A percentile compares a stretch with the other conserved stretches of the same genome.
Conservation (phyloP, 306 rosid species). For the Styphnolobium japonicum region DNA sequence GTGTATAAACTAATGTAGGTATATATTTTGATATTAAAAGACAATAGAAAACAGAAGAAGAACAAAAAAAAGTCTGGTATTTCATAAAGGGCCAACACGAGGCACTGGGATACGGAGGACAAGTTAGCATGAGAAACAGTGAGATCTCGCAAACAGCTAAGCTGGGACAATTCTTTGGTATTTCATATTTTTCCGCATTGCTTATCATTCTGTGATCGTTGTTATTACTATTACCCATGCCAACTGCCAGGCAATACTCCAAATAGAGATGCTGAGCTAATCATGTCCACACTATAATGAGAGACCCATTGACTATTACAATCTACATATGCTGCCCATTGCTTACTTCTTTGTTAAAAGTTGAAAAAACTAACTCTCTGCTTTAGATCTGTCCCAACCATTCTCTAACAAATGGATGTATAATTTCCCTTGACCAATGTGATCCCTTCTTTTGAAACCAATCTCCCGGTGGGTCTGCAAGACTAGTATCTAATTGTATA, state of each 20-base stretch:
- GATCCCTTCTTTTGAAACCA: neutral
- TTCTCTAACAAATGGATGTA: neutral
- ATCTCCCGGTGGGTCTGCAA: neutral
- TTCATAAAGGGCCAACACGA: neutral
- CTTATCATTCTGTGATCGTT: neutral
- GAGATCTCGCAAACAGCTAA: conserved; percentile 12
- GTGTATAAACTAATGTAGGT: neutral
- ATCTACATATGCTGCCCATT: neutral
- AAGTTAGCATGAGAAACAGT: conserved; percentile 11
- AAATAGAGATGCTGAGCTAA: neutral
- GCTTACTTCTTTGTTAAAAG: neutral
- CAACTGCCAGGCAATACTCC: neutral
- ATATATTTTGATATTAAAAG: neutral
- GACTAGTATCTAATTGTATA: neutral
- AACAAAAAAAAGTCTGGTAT: neutral
- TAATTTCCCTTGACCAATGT: neutral
- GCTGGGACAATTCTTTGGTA: conserved; percentile 4
- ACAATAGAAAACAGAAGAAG: neutral
- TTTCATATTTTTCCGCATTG: neutral
- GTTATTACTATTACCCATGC: neutral
- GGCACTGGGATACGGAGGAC: neutral
- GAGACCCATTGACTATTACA: neutral
- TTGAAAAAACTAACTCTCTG: neutral
- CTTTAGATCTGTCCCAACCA: neutral
- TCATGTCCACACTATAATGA: neutral